Percentiles rank a stretch among this genome's conserved stretches.
phyloP scores from a whole-genome alignment of 1,284 basidiomycete species.

The Naganishia albida region DNA sequence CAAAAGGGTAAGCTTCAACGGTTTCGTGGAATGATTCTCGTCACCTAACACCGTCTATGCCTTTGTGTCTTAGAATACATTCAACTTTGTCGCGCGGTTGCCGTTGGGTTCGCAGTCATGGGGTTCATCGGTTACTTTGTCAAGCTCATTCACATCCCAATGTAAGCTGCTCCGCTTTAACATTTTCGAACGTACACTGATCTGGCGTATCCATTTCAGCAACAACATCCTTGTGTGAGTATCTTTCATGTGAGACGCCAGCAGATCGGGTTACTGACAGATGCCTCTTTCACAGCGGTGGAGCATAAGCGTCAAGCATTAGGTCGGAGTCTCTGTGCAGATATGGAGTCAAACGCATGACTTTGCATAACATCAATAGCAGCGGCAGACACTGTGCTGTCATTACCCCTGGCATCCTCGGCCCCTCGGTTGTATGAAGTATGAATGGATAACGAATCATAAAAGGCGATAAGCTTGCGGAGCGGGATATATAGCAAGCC shows the following conservation, averaged over 20 bases:
- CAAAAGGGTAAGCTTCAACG: slow-evolving; percentile 70
- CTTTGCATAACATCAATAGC: no score
- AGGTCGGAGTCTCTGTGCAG: neutral
- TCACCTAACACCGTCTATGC: neutral
- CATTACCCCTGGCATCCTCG: slow-evolving; percentile 10
- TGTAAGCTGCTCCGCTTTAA: slow-evolving; percentile 61
- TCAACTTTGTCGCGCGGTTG: slow-evolving; percentile 90
- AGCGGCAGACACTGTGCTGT: neutral
- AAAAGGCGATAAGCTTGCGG: neutral
- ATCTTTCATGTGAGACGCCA: neutral
- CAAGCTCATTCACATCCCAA: slow-evolving; percentile 93
- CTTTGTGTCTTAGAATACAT: slow-evolving; percentile 68
- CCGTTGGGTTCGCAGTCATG: slow-evolving; percentile 93
- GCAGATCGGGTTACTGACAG: neutral
- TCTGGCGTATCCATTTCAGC: slow-evolving; percentile 56
- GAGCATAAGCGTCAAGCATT: slow-evolving; percentile 5
- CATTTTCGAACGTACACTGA: neutral
- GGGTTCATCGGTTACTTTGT: slow-evolving; percentile 97
- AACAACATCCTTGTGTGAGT: slow-evolving; percentile 94
- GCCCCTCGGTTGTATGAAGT: slow-evolving; percentile 15
- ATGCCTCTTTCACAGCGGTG: slow-evolving; percentile 6
- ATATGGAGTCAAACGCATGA: no score
- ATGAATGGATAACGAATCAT: slow-evolving; percentile 14
- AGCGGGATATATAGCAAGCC: no score
- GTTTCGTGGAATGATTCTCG: neutral